Conservation (phyloP, 2,329 filamentous ascomycete species). For the Fusarium keratoplasticum region DNA sequence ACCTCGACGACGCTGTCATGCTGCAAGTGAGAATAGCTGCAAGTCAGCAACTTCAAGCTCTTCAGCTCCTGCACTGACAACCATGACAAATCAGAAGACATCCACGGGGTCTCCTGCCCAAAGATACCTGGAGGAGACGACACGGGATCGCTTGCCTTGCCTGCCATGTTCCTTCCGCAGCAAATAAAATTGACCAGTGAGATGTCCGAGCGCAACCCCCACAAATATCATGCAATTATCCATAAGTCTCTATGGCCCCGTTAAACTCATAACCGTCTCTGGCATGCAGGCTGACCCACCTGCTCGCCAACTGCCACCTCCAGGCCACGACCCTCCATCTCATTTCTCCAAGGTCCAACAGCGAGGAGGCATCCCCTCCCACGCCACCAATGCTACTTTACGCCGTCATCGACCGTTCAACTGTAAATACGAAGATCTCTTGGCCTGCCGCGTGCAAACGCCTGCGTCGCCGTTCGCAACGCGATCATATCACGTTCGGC, state of each 20-base stretch:
- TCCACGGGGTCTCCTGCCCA: not conserved
- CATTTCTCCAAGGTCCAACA: not conserved
- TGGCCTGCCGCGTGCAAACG: conserved; percentile 8
- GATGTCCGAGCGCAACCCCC: conserved; percentile 33
- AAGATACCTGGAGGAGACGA: not conserved
- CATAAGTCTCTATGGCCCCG: not conserved
- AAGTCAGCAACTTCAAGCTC: not conserved
- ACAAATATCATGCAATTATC: conserved; percentile 31
- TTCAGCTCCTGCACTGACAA: not conserved
- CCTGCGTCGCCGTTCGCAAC: conserved; percentile 4
- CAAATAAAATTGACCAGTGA: conserved; percentile 19
- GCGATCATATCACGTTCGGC: conserved; percentile 14
- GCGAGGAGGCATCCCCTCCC: not conserved
- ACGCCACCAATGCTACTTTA: conserved; percentile 32
- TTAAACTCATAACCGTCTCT: conserved; percentile 20
- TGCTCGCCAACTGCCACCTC: not conserved
- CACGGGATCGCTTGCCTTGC: conserved; percentile 27
- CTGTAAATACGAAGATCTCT: conserved; percentile 7
- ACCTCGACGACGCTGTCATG: not conserved
- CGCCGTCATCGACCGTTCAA: conserved; percentile 23
- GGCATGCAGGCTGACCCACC: conserved; percentile 28
- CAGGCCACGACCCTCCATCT: conserved; percentile 16
- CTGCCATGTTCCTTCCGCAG: not conserved
- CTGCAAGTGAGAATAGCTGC: conserved; percentile 21
- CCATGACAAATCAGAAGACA: conserved; percentile 9